Conservation (phyloP, 805 yeast genomes). For the Zygosaccharomyces bailii region DNA sequence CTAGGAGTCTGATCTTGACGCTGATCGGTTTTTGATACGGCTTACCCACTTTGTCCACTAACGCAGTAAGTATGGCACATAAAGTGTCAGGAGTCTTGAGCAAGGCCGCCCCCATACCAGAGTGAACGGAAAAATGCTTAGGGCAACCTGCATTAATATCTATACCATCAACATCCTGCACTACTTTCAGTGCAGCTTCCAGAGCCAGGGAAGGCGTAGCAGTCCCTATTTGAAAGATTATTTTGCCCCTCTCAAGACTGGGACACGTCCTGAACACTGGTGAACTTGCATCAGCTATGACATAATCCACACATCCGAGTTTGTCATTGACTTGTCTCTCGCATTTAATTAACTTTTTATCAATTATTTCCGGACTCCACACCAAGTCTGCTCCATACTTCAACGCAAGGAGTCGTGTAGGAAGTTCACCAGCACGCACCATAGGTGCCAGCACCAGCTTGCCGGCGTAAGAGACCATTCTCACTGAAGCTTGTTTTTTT, state of each 20-base stretch:
- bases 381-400: constrained; percentile 89
- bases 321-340: constrained; percentile 56
- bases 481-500: background rate
- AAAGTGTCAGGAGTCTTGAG: constrained; percentile 76
- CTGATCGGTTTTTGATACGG: constrained; percentile 78
- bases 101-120: constrained; percentile 98
- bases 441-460: constrained; percentile 89
- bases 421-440: constrained; percentile 95
- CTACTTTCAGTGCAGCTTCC: constrained; percentile 76
- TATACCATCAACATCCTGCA: constrained; percentile 84
- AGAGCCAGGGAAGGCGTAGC: constrained; percentile 82
- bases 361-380: constrained; percentile 94
- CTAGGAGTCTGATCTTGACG: constrained; percentile 82
- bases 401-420: constrained; percentile 76
- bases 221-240: constrained; percentile 91
- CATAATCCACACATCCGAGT: constrained; percentile 59
- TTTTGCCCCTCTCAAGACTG: constrained; percentile 52
- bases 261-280: constrained; percentile 72
- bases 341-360: constrained; percentile 74
- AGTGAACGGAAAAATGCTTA: constrained; percentile 87
- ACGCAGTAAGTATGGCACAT: constrained; percentile 58
- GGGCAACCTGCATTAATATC: constrained; percentile 98
- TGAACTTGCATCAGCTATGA: constrained; percentile 26
- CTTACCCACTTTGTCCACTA: constrained; percentile 77
- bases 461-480: constrained; percentile 67